phyloP scores from a whole-genome alignment of 305 asterid species.

The Rubia peregrina region DNA sequence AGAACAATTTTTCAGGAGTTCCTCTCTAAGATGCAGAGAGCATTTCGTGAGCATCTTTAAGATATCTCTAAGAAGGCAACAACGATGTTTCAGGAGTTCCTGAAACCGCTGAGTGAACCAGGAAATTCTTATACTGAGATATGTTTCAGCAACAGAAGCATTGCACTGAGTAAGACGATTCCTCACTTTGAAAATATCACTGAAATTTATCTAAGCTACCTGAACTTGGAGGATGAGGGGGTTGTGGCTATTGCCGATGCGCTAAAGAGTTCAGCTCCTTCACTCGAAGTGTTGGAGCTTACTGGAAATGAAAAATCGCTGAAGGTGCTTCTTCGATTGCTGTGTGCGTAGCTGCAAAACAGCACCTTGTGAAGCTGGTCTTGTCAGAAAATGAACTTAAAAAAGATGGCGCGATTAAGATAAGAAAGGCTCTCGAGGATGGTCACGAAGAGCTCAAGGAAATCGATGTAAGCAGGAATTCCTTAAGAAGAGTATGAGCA shows the following conservation, averaged over 20 bases:
- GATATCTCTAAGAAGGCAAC: no score
- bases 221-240: not conserved
- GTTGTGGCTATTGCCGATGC: slow-evolving; percentile 24
- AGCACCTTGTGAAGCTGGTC: slow-evolving; percentile 55
- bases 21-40: no score
- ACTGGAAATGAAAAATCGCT: slow-evolving; percentile 86
- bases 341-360: slow-evolving; percentile 50
- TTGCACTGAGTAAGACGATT: not conserved
- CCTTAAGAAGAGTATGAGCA: slow-evolving; percentile 55
- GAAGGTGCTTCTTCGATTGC: slow-evolving; percentile 62
- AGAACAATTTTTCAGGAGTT: no score
- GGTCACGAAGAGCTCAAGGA: slow-evolving; percentile 59
- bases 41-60: no score
- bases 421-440: slow-evolving; percentile 47
- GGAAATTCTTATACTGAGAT: slow-evolving; percentile 67
- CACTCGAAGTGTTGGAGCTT: slow-evolving; percentile 19
- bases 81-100: slow-evolving; percentile 49
- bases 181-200: not conserved
- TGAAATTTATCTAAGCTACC: slow-evolving; percentile 1
- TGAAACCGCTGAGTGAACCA: slow-evolving; percentile 61
- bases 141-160: slow-evolving; percentile 89
- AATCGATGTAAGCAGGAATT: slow-evolving; percentile 68
- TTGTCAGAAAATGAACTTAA: slow-evolving; percentile 81
- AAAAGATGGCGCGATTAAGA: slow-evolving; percentile 74
- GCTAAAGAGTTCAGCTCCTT: not conserved